These are phyloP conservation scores for Penicillium polonicum DNA, from an alignment of 2,329 filamentous ascomycete species.

Conservation along the genomic window DNA sequence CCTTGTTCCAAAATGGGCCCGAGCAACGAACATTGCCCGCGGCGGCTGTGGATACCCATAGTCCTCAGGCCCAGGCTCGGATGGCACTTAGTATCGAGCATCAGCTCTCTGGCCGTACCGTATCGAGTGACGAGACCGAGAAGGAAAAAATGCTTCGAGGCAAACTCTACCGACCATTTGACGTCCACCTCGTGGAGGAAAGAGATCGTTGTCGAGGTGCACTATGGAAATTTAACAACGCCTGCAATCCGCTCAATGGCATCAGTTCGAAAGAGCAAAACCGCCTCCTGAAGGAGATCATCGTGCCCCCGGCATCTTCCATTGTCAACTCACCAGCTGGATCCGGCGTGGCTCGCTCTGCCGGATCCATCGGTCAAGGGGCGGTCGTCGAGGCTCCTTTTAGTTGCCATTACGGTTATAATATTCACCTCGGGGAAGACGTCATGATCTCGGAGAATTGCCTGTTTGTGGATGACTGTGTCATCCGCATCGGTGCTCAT, in stretches of 20 bases:
- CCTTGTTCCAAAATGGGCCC: slow-evolving; percentile 38
- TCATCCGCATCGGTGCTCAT: slow-evolving; percentile 73
- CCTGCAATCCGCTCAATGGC: slow-evolving; percentile 70
- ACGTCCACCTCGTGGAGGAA: slow-evolving; percentile 74
- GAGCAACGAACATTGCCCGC: slow-evolving; percentile 40
- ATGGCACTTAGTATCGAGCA: slow-evolving; percentile 46
- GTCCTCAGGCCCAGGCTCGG: slow-evolving; percentile 44
- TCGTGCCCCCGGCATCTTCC: slow-evolving; percentile 35
- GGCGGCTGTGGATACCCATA: slow-evolving; percentile 38
- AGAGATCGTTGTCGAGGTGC: slow-evolving; percentile 80
- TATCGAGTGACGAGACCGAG: slow-evolving; percentile 59
- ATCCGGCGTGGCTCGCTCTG: slow-evolving; percentile 53
- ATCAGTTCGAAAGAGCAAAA: slow-evolving; percentile 56
- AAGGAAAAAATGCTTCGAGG: slow-evolving; percentile 88
- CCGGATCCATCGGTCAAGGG: slow-evolving; percentile 67
- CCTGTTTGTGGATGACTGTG: slow-evolving; percentile 80
- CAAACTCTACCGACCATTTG: slow-evolving; percentile 74
- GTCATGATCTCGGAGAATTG: slow-evolving; percentile 82
- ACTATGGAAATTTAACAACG: slow-evolving; percentile 83
- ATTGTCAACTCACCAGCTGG: slow-evolving; percentile 50
- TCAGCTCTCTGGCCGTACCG: slow-evolving; percentile 40
- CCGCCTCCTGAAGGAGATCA: slow-evolving; percentile 40
- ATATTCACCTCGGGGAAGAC: slow-evolving; percentile 82
- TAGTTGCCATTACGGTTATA: slow-evolving; percentile 92
- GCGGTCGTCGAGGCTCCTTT: slow-evolving; percentile 85